phyloP scores from a whole-genome alignment of 306 rosid genomes.

The Cucumis melo region DNA sequence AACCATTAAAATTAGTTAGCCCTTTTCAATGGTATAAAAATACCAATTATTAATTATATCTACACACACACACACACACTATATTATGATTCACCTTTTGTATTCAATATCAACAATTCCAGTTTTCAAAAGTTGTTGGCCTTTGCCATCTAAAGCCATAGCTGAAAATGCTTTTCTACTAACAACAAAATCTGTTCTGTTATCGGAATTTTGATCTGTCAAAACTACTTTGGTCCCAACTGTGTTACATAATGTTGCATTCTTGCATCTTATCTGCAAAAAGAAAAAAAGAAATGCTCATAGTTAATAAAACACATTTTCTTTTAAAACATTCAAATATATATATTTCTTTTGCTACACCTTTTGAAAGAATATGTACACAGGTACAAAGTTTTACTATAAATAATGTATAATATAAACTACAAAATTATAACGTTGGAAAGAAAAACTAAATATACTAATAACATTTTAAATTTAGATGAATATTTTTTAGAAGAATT shows the following conservation, averaged over 20 bases:
- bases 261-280: constrained; percentile 71
- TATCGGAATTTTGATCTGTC: constrained; percentile 50
- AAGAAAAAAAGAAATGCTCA: neutral
- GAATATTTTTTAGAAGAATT: too few relatives aligned
- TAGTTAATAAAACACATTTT: neutral
- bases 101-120: constrained; percentile 64
- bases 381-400: too few relatives aligned
- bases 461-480: too few relatives aligned
- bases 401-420: too few relatives aligned
- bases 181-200: constrained; percentile 59
- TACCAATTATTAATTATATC: too few relatives aligned
- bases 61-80: too few relatives aligned
- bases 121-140: constrained; percentile 29
- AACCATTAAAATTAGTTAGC: neutral
- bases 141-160: constrained; percentile 48
- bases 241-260: constrained; percentile 29
- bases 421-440: too few relatives aligned
- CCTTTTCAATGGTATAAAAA: neutral
- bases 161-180: constrained; percentile 53
- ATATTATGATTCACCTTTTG: constrained; percentile 26
- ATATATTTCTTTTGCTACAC: too few relatives aligned
- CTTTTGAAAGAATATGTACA: too few relatives aligned
- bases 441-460: too few relatives aligned
- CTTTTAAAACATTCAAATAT: too few relatives aligned
- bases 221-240: constrained; percentile 43